Evolutionary conservation across 2,329 filamentous ascomycete genomes (phyloP).

Genomic region (Davidsoniella eucalypti): DNA sequence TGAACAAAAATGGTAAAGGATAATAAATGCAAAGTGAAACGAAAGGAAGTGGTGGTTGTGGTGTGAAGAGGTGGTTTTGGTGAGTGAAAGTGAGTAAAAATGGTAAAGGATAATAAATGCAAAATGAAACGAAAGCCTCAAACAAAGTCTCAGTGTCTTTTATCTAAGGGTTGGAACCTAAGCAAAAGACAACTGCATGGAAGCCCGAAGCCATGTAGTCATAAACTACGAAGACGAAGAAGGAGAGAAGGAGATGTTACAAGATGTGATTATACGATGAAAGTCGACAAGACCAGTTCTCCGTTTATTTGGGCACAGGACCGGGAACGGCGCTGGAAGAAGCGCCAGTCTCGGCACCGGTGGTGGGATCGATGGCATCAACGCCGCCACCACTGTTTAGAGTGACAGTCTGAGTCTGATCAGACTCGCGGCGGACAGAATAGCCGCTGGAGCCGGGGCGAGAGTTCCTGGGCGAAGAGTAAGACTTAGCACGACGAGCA

Average conservation of each 20-base stretch:
- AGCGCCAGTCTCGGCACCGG: background rate
- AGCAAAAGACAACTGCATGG: too few relatives aligned
- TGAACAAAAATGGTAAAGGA: too few relatives aligned
- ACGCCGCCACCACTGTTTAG: background rate
- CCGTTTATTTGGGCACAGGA: background rate
- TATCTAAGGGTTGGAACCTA: too few relatives aligned
- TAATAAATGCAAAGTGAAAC: background rate
- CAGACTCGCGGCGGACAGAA: too few relatives aligned
- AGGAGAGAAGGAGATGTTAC: background rate
- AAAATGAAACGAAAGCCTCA: background rate
- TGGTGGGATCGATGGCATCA: background rate
- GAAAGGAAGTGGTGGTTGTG: background rate
- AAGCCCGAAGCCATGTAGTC: background rate
- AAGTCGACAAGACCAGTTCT: background rate
- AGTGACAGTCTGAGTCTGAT: too few relatives aligned
- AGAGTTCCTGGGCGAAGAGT: constrained; percentile 1
- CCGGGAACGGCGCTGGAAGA: background rate
- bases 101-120: background rate
- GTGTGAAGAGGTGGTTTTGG: too few relatives aligned
- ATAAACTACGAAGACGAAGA: background rate
- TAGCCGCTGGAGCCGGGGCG: background rate
- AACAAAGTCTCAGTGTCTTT: background rate
- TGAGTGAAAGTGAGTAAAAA: too few relatives aligned
- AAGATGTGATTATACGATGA: background rate
- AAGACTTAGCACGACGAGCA: background rate